phyloP scores from a whole-genome alignment of 2,329 filamentous ascomycete species.

The Dothideomycetes sp. region DNA sequence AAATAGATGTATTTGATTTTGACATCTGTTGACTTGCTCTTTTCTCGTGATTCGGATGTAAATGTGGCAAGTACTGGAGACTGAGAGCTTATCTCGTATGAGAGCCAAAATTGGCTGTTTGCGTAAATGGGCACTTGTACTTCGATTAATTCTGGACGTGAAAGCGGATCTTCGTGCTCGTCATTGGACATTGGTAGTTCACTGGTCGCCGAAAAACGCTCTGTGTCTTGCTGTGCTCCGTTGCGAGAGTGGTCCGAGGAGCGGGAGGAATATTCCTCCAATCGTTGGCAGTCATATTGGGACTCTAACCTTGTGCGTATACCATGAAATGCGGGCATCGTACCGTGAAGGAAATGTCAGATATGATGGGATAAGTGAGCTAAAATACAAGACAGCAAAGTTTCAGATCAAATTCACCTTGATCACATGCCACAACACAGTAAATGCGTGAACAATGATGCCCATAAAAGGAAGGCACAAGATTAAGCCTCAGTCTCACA shows the following conservation, averaged over 20 bases:
- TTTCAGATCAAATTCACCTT: neutral
- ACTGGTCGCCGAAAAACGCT: neutral
- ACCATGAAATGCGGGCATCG: neutral
- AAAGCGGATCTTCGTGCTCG: neutral
- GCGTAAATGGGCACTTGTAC: constrained; percentile 25
- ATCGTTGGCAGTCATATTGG: neutral
- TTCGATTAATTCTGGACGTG: constrained; percentile 1
- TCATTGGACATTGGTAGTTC: neutral
- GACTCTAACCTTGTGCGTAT: neutral
- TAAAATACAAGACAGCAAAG: neutral
- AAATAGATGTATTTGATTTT: constrained; percentile 1
- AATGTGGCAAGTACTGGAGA: neutral
- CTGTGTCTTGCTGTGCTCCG: neutral
- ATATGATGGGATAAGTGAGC: no score
- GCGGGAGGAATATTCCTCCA: neutral
- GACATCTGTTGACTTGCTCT: neutral
- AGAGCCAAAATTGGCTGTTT: constrained; percentile 32
- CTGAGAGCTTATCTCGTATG: constrained; percentile 18
- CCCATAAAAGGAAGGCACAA: no score
- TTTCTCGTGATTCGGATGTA: neutral
- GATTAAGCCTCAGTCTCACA: no score
- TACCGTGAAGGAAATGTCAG: neutral
- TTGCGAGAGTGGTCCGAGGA: neutral
- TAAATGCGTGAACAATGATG: neutral
- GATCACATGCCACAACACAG: neutral